phyloP scores from a whole-genome alignment of 2,329 filamentous ascomycete species.

The Aspergillus aculeatus region DNA sequence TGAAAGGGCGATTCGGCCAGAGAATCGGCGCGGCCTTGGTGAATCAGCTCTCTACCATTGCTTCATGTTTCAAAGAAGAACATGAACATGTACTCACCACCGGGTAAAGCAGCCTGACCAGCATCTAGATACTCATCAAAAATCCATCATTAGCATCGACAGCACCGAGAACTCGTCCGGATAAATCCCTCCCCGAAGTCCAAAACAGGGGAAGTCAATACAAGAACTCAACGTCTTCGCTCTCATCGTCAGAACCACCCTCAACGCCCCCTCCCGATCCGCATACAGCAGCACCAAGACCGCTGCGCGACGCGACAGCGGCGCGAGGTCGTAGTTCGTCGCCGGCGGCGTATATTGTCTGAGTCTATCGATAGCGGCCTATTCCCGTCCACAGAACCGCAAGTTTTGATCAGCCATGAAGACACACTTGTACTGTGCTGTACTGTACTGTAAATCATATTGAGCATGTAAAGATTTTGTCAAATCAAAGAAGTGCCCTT shows the following conservation, averaged over 20 bases:
- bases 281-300: constrained; percentile 87
- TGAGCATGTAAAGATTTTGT: too few relatives aligned
- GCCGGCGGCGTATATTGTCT: constrained; percentile 57
- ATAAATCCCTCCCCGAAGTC: neutral
- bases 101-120: constrained; percentile 85
- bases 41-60: neutral
- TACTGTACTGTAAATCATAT: too few relatives aligned
- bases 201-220: constrained; percentile 25
- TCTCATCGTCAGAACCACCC: constrained; percentile 63
- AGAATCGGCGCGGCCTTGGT: constrained; percentile 51
- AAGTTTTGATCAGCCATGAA: too few relatives aligned
- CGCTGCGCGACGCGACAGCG: constrained; percentile 69
- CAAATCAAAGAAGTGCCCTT: too few relatives aligned
- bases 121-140: constrained; percentile 51
- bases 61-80: neutral
- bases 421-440: neutral
- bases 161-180: too few relatives aligned
- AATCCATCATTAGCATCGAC: neutral
- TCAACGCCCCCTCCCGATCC: constrained; percentile 74
- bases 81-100: constrained; percentile 59
- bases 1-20: constrained; percentile 63
- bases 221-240: constrained; percentile 59
- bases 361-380: constrained; percentile 57
- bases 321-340: constrained; percentile 57
- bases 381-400: neutral